Conservation (phyloP, 495 filamentous ascomycete species). For the Pyrenopolyporus hunteri region DNA sequence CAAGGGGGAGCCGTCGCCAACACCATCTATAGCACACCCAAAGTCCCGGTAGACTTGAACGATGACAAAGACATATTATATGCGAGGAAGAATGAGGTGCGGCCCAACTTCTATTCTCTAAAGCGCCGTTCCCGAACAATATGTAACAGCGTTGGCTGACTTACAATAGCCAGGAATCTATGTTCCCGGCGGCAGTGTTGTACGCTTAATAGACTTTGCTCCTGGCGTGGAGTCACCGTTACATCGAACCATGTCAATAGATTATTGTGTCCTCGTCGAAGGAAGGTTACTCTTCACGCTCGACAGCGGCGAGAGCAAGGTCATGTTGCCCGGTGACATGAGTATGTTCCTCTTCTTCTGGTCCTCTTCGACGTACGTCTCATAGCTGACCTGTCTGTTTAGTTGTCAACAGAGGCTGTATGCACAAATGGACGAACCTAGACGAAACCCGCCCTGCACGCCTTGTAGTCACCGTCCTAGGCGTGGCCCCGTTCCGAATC, state of each 20-base stretch:
- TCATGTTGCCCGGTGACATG: slow-evolving; percentile 54
- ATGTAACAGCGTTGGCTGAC: too few relatives aligned
- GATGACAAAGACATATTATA: background rate
- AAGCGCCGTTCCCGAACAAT: too few relatives aligned
- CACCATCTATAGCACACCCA: background rate
- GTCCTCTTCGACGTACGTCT: background rate
- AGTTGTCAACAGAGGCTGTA: background rate
- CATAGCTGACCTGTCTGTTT: too few relatives aligned
- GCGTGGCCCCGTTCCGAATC: background rate
- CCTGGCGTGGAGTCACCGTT: slow-evolving; percentile 55
- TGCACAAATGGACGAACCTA: background rate
- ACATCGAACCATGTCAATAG: slow-evolving; percentile 64
- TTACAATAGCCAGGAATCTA: background rate
- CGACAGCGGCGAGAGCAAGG: slow-evolving; percentile 56
- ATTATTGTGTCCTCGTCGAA: slow-evolving; percentile 66
- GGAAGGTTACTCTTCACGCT: slow-evolving; percentile 59
- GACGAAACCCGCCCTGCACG: background rate
- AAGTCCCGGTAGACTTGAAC: background rate
- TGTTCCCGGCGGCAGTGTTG: slow-evolving; percentile 52
- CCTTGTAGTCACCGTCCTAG: background rate
- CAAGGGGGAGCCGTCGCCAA: background rate
- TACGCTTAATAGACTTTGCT: slow-evolving; percentile 63
- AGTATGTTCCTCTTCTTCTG: background rate
- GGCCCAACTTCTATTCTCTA: too few relatives aligned
- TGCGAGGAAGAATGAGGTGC: background rate